These are phyloP conservation scores for Knufia petricola DNA, from an alignment of 2,329 filamentous ascomycete genomes.

Conservation along the genomic window DNA sequence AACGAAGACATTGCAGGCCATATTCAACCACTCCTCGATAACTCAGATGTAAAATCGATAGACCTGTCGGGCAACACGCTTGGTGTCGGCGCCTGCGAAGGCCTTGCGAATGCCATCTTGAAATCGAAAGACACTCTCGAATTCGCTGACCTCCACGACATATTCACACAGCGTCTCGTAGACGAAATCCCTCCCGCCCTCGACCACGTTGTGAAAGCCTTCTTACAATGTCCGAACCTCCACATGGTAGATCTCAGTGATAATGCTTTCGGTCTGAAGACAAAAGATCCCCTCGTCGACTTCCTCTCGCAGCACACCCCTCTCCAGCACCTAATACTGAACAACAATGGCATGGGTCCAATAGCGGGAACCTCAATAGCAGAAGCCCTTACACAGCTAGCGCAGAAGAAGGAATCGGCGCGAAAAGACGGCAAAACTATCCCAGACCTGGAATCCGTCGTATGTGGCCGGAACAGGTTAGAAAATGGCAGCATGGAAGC, in stretches of 20 bases:
- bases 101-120: slow-evolving; percentile 65
- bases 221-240: slow-evolving; percentile 76
- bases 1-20: slow-evolving; percentile 78
- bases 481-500: slow-evolving; percentile 95
- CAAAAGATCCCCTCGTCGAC: slow-evolving; percentile 79
- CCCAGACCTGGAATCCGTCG: slow-evolving; percentile 84
- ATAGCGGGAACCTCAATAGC: slow-evolving; percentile 83
- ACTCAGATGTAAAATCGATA: slow-evolving; percentile 72
- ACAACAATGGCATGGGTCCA: slow-evolving; percentile 95
- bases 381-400: slow-evolving; percentile 72
- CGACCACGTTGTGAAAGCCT: slow-evolving; percentile 70
- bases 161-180: slow-evolving; percentile 90
- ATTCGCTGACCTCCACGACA: slow-evolving; percentile 84
- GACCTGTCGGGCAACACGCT: slow-evolving; percentile 84
- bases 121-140: slow-evolving; percentile 73
- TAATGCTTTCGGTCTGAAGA: slow-evolving; percentile 95
- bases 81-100: slow-evolving; percentile 77
- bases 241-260: slow-evolving; percentile 93
- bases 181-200: slow-evolving; percentile 89
- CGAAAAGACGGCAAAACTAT: slow-evolving; percentile 55
- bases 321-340: slow-evolving; percentile 86
- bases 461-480: slow-evolving; percentile 89
- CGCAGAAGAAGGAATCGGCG: slow-evolving; percentile 72
- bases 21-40: slow-evolving; percentile 63
- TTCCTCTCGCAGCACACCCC: slow-evolving; percentile 84